phyloP scores from a whole-genome alignment of 2,329 filamentous ascomycete genomes.

The Fusarium buharicum region DNA sequence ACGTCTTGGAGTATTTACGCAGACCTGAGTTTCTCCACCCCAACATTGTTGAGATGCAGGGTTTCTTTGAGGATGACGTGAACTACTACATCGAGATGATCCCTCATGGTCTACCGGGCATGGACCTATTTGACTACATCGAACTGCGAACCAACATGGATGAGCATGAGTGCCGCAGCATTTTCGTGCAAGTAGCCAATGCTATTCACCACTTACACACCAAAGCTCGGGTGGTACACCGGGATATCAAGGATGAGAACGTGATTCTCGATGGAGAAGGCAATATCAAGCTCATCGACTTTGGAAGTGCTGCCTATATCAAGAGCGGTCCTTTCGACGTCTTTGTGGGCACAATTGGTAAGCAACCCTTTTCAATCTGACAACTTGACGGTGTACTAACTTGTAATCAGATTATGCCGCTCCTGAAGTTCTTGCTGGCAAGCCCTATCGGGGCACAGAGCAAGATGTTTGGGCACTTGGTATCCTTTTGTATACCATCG shows the following conservation, averaged over 20 bases:
- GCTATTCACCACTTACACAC: slow-evolving; percentile 92
- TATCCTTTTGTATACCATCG: slow-evolving; percentile 96
- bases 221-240: slow-evolving; percentile 90
- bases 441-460: slow-evolving; percentile 92
- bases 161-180: slow-evolving; percentile 90
- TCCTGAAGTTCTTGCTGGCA: slow-evolving; percentile 94
- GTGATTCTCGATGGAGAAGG: slow-evolving; percentile 95
- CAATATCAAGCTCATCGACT: slow-evolving; percentile 96
- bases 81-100: slow-evolving; percentile 99
- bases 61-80: slow-evolving; percentile 80
- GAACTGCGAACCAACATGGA: slow-evolving; percentile 97
- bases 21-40: slow-evolving; percentile 74
- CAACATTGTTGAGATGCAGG: slow-evolving; percentile 78
- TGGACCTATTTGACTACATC: slow-evolving; percentile 99
- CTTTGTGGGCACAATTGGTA: slow-evolving; percentile 98
- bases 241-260: slow-evolving; percentile 99
- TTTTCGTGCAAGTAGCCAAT: slow-evolving; percentile 91
- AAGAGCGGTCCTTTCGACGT: slow-evolving; percentile 98
- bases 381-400: slow-evolving; percentile 20
- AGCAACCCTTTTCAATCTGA: slow-evolving; percentile 47
- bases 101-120: slow-evolving; percentile 92
- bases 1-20: slow-evolving; percentile 92
- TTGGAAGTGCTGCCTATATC: slow-evolving; percentile 97
- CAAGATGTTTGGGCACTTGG: slow-evolving; percentile 99
- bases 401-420: slow-evolving; percentile 84